Evolutionary conservation across 768 basidiomycete genomes (phyloP), one percentile per base, ranked within the genome.

Genomic region (Mycena olivaceomarginata): DNA sequence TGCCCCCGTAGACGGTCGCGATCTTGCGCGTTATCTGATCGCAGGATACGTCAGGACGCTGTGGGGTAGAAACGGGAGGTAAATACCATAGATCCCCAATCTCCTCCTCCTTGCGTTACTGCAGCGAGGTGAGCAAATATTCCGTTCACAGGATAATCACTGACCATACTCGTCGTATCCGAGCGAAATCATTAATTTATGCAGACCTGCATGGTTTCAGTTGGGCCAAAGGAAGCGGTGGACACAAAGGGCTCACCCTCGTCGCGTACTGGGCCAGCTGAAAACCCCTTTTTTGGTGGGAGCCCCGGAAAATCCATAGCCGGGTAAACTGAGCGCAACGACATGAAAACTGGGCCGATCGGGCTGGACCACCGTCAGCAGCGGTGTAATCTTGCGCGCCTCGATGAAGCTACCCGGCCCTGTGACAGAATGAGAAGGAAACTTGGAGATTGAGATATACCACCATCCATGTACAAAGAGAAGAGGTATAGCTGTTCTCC

Each of bases 61-160:
- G 16, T 22, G 25, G 5, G 16, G 39, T 59, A 18, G 25, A 51
- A 25, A 69, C 3, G 10, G 56, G 9, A 70, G 8, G 8, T 2
- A 78, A 84, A 41, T 75, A 90, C 90, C 4, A 76, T 0, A 15
- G 59, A 70, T 18, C 90, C 90, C 89, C 88, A 91, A 72, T 91
- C 90, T 6, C 90, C 90, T n/a, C n/a, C n/a, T 6, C 90, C 90
- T 76, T 89, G 89, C 0, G 87, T 86, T 10, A 90, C 90, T 91
- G 78, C 9, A 59, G 5, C 13, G 12, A 8, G 2, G 25, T 67
- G 10, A 66, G 22, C 1, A 2, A 16, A 16, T 25, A 13, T 46
- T 6, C 15, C 12, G 4, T 39, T 43, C 12, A 66, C 8, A 22
- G n/a, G 8, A 20, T 13, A 39, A 37, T n/a, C 18, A 65, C 68